Percentiles rank a stretch among this genome's conserved stretches.
Conservation (phyloP, 345 rosid species). For the Acer saccharum region DNA sequence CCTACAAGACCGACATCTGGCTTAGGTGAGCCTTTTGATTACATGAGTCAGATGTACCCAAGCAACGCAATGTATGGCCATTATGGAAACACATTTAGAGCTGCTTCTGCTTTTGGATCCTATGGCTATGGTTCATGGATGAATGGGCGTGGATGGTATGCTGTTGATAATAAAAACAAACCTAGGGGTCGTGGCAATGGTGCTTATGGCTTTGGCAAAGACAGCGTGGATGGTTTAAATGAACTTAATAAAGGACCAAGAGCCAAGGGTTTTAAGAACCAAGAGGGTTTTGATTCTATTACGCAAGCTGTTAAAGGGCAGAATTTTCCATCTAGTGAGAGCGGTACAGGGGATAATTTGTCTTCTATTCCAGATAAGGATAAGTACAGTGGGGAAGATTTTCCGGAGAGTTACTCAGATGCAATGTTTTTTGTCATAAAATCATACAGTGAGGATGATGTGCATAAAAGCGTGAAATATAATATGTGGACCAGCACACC, state of each 20-base stretch:
- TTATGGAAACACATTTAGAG: constrained; percentile 47
- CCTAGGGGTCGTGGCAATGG: constrained; percentile 46
- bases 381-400: constrained; percentile 51
- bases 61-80: constrained; percentile 53
- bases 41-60: constrained; percentile 52
- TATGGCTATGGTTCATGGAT: constrained; percentile 63
- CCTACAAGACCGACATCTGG: constrained; percentile 44
- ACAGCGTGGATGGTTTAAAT: constrained; percentile 67
- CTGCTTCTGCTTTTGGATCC: constrained; percentile 54
- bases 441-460: constrained; percentile 87
- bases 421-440: constrained; percentile 76
- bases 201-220: constrained; percentile 47
- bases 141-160: constrained; percentile 62
- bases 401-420: constrained; percentile 48
- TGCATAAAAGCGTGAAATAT: constrained; percentile 81
- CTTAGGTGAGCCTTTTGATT: constrained; percentile 47
- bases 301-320: constrained; percentile 32
- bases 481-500: constrained; percentile 77
- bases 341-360: constrained; percentile 33
- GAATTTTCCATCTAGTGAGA: constrained; percentile 31
- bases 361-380: constrained; percentile 36
- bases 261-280: constrained; percentile 49
- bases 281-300: constrained; percentile 38
- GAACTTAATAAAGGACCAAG: constrained; percentile 88
- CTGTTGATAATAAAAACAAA: constrained; percentile 57